Conservation (phyloP, 2,329 filamentous ascomycete species). For the Rugonectria rugulosa region DNA sequence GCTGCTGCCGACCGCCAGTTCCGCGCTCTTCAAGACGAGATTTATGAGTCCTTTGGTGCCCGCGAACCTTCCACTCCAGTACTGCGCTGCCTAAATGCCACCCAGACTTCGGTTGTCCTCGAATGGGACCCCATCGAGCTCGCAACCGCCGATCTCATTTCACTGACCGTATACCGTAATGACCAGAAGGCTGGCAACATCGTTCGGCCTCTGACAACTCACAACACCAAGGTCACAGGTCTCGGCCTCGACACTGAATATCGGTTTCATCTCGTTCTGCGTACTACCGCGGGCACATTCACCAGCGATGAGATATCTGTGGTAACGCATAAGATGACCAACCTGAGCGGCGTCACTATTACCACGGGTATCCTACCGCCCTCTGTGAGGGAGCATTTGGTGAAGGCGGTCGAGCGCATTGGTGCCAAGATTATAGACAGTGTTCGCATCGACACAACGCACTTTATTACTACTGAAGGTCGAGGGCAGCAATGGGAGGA, state of each 20-base stretch:
- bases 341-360: slow-evolving; percentile 93
- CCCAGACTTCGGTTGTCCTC: slow-evolving; percentile 96
- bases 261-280: slow-evolving; percentile 89
- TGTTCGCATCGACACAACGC: slow-evolving; percentile 95
- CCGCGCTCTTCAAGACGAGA: slow-evolving; percentile 84
- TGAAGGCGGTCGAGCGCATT: slow-evolving; percentile 81
- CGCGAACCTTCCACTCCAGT: slow-evolving; percentile 77
- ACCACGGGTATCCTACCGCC: slow-evolving; percentile 86
- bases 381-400: slow-evolving; percentile 74
- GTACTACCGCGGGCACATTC: slow-evolving; percentile 89
- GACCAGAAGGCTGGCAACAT: slow-evolving; percentile 96
- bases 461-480: slow-evolving; percentile 97
- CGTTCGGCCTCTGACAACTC: slow-evolving; percentile 83
- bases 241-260: slow-evolving; percentile 97
- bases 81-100: slow-evolving; percentile 93
- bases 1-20: slow-evolving; percentile 77
- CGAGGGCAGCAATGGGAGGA: slow-evolving; percentile 93
- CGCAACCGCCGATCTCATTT: slow-evolving; percentile 89
- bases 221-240: slow-evolving; percentile 95
- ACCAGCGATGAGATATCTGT: slow-evolving; percentile 84
- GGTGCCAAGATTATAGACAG: slow-evolving; percentile 90
- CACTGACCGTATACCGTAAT: slow-evolving; percentile 91
- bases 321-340: slow-evolving; percentile 98
- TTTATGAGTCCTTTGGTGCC: slow-evolving; percentile 86
- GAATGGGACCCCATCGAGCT: slow-evolving; percentile 97